Percentiles rank a stretch among this genome's conserved stretches.
These are phyloP conservation scores for Monilinia fructigena DNA, from an alignment of 2,329 filamentous ascomycete genomes.

Conservation along the genomic window DNA sequence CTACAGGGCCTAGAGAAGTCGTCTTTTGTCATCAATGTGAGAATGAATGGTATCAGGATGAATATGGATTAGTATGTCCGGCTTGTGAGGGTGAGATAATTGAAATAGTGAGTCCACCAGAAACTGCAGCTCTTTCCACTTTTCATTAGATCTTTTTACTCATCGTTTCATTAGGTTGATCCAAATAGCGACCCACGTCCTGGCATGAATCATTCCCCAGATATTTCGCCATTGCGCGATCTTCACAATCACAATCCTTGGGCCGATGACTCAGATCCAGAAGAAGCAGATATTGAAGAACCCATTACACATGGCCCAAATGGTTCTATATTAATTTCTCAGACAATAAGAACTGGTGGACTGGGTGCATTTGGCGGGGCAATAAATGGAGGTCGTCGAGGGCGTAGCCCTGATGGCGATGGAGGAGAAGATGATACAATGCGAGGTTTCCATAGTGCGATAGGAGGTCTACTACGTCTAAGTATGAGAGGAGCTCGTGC, in stretches of 20 bases:
- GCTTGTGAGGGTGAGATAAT: slow-evolving; percentile 74
- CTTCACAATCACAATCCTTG: slow-evolving; percentile 37
- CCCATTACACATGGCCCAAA: slow-evolving; percentile 37
- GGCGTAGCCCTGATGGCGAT: slow-evolving; percentile 15
- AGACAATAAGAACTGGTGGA: slow-evolving; percentile 33
- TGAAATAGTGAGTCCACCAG: slow-evolving; percentile 70
- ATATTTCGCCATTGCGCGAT: slow-evolving; percentile 25
- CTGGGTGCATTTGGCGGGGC: neutral
- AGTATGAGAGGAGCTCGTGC: slow-evolving; percentile 31
- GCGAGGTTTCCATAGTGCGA: slow-evolving; percentile 46
- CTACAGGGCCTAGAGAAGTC: slow-evolving; percentile 59
- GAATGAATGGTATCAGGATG: slow-evolving; percentile 76
- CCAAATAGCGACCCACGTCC: slow-evolving; percentile 62
- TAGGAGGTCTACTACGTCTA: slow-evolving; percentile 47
- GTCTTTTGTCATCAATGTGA: slow-evolving; percentile 83
- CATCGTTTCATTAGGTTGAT: slow-evolving; percentile 47
- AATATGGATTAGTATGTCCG: slow-evolving; percentile 70
- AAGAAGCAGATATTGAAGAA: slow-evolving; percentile 59
- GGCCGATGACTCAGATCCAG: slow-evolving; percentile 52
- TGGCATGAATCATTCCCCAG: slow-evolving; percentile 33
- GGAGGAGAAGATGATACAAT: slow-evolving; percentile 34
- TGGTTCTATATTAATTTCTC: slow-evolving; percentile 35
- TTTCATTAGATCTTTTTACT: slow-evolving; percentile 28
- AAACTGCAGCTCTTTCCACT: neutral
- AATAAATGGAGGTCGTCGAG: slow-evolving; percentile 13